Evolutionary conservation across 768 basidiomycete genomes (phyloP).

Genomic region (Dentipellis sp.): DNA sequence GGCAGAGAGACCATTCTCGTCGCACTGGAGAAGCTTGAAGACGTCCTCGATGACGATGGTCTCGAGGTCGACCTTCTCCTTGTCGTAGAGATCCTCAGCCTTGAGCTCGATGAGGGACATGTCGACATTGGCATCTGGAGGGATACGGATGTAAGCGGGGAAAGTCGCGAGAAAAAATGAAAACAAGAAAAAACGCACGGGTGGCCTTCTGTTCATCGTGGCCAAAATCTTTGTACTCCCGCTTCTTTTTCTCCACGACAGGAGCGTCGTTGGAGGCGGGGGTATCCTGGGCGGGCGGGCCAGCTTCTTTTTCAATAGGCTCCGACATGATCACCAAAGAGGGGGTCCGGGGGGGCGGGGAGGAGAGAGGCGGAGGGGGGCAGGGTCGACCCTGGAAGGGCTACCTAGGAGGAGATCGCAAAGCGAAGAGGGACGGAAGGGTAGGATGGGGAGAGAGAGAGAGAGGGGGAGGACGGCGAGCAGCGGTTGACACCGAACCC

Average conservation of each 20-base stretch:
- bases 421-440: constrained; percentile 11
- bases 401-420: constrained; percentile 13
- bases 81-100: constrained; percentile 92
- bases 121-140: constrained; percentile 80
- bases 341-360: background rate
- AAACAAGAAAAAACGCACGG: constrained; percentile 36
- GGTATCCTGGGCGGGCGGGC: constrained; percentile 36
- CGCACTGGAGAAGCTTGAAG: constrained; percentile 90
- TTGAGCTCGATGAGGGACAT: constrained; percentile 85
- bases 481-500: background rate
- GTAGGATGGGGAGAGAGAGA: background rate
- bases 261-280: constrained; percentile 19
- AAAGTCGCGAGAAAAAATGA: constrained; percentile 9
- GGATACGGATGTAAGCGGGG: too few species aligned
- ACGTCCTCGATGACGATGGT: constrained; percentile 95
- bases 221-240: constrained; percentile 83
- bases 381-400: constrained; percentile 9
- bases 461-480: background rate
- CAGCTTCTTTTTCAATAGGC: constrained; percentile 58
- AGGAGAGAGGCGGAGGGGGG: constrained; percentile 14
- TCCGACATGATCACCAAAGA: constrained; percentile 21
- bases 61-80: constrained; percentile 99
- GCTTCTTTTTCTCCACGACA: constrained; percentile 42
- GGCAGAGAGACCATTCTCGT: constrained; percentile 63
- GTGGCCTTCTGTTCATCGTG: constrained; percentile 60